Percentiles rank a stretch among this genome's conserved stretches.
phyloP scores from a whole-genome alignment of 2,329 filamentous ascomycete genomes.

The Paecilomyces fulvus region DNA sequence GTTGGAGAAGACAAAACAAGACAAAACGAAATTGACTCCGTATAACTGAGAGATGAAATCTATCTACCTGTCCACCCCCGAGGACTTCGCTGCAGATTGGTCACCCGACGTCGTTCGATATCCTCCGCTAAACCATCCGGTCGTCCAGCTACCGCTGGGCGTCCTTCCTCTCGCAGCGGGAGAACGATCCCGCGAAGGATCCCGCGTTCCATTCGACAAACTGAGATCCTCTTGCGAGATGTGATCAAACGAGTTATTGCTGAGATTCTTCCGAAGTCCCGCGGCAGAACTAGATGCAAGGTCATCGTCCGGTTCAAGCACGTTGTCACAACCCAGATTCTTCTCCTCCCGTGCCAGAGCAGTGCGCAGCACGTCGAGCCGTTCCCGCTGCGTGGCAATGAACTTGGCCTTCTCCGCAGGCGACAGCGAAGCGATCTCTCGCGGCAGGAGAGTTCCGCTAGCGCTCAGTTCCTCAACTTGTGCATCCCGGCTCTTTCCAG shows the following conservation, averaged over 20 bases:
- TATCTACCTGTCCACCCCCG: not conserved
- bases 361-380: slow-evolving; percentile 62
- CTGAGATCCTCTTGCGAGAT: slow-evolving; percentile 62
- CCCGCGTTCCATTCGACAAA: slow-evolving; percentile 15
- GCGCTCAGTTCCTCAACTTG: slow-evolving; percentile 46
- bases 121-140: slow-evolving; percentile 23
- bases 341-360: slow-evolving; percentile 73
- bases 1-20: not conserved
- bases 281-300: slow-evolving; percentile 31
- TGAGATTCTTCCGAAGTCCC: slow-evolving; percentile 65
- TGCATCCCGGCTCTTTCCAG: slow-evolving; percentile 28
- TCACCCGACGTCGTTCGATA: not conserved
- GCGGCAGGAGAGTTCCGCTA: slow-evolving; percentile 61
- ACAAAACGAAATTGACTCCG: not conserved
- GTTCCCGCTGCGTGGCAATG: slow-evolving; percentile 70
- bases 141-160: slow-evolving; percentile 19
- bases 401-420: slow-evolving; percentile 62
- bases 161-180: slow-evolving; percentile 7
- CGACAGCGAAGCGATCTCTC: slow-evolving; percentile 52
- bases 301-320: slow-evolving; percentile 22
- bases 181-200: slow-evolving; percentile 41
- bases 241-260: slow-evolving; percentile 83
- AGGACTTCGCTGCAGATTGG: not conserved
- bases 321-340: slow-evolving; percentile 39
- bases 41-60: not conserved